phyloP scores from a whole-genome alignment of 2,329 filamentous ascomycete species.

The Daldinia sp. region DNA sequence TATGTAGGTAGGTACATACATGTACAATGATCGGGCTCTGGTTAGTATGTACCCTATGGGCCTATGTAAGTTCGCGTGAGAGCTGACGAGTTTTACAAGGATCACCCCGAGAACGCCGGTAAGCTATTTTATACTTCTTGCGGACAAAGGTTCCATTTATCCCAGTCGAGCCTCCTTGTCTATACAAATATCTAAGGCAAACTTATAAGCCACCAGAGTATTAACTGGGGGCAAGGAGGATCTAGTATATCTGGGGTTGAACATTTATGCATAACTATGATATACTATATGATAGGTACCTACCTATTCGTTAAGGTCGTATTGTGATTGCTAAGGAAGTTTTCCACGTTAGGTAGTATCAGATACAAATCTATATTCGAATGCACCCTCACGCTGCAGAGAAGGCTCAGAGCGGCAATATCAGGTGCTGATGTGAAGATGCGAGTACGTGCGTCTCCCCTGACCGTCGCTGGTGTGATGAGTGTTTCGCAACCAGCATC shows the following conservation, averaged over 20 bases:
- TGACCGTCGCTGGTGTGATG: conserved; percentile 18
- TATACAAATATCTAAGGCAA: conserved; percentile 19
- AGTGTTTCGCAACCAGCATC: conserved; percentile 26
- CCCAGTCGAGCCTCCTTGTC: conserved; percentile 14
- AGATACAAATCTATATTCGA: conserved; percentile 8
- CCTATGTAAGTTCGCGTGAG: conserved; percentile 11
- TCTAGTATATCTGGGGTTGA: neutral
- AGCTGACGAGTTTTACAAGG: conserved; percentile 24
- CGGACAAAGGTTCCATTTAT: conserved; percentile 14
- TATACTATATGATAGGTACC: neutral
- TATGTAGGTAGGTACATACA: conserved; percentile 13
- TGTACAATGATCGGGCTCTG: conserved; percentile 17
- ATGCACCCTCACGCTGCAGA: conserved; percentile 13
- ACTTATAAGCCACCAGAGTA: conserved; percentile 12
- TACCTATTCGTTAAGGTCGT: conserved; percentile 8
- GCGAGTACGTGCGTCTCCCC: conserved; percentile 43
- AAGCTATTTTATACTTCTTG: neutral
- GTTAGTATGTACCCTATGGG: neutral
- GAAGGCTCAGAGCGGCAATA: conserved; percentile 25
- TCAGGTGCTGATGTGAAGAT: conserved; percentile 42
- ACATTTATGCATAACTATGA: neutral
- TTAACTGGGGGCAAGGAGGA: neutral
- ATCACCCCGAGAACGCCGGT: conserved; percentile 12
- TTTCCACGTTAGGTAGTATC: neutral
- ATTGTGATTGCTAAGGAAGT: conserved; percentile 16